Evolutionary conservation across 805 yeast genomes (phyloP).

Genomic region (Teunomyces funiuensis): DNA sequence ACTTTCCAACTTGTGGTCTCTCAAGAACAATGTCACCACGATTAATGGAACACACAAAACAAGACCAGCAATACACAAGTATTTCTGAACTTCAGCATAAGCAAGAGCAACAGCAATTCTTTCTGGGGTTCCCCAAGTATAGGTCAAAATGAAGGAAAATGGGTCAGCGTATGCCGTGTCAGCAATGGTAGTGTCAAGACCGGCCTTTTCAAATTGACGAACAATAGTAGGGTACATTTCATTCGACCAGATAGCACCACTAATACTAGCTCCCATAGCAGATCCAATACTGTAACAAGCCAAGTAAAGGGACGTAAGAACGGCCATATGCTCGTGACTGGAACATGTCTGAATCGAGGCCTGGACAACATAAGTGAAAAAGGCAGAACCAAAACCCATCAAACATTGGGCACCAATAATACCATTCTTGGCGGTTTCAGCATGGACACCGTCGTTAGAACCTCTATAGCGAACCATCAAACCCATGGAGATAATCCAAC

Average conservation of each 20-base stretch:
- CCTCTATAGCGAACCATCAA: constrained; percentile 58
- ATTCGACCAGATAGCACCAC: constrained; percentile 75
- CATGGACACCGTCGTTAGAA: constrained; percentile 36
- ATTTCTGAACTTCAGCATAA: constrained; percentile 58
- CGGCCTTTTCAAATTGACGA: constrained; percentile 25
- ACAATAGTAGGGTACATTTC: constrained; percentile 46
- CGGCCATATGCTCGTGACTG: constrained; percentile 65
- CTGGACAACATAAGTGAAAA: constrained; percentile 65
- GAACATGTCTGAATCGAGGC: constrained; percentile 59
- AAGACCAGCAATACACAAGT: constrained; percentile 55
- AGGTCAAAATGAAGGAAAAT: constrained; percentile 40
- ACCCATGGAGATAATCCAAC: constrained; percentile 66
- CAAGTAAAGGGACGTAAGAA: constrained; percentile 55
- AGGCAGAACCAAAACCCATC: constrained; percentile 72
- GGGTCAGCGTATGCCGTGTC: constrained; percentile 53
- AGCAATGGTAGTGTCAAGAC: constrained; percentile 38
- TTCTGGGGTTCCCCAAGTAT: constrained; percentile 64
- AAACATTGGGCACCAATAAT: constrained; percentile 64
- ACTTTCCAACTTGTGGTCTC: constrained; percentile 48
- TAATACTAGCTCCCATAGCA: constrained; percentile 60
- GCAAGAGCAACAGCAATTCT: constrained; percentile 58
- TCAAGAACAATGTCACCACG: constrained; percentile 46
- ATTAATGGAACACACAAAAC: constrained; percentile 57
- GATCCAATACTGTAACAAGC: constrained; percentile 62
- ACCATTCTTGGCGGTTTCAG: constrained; percentile 41